Conservation (phyloP, 495 filamentous ascomycete genomes). For the Aspergillus taichungensis region DNA sequence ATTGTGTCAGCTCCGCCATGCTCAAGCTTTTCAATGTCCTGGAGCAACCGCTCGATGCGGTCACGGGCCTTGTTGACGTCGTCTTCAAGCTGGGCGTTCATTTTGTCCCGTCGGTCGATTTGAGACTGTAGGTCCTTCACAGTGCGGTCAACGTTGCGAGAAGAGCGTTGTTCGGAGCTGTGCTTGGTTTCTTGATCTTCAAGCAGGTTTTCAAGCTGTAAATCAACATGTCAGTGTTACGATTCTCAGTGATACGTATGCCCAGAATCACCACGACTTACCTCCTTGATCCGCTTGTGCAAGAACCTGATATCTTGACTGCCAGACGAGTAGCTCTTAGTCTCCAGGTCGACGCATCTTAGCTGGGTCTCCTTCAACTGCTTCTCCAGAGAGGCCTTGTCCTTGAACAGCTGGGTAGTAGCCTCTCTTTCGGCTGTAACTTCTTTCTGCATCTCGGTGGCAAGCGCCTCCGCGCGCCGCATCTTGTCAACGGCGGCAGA, state of each 20-base stretch:
- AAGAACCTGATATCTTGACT: conserved; percentile 94
- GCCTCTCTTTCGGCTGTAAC: conserved; percentile 82
- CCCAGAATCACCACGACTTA: conserved; percentile 31
- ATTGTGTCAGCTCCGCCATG: conserved; percentile 72
- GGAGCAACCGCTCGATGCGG: conserved; percentile 78
- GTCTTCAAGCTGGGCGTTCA: conserved; percentile 65
- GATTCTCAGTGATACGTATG: too few relatives aligned
- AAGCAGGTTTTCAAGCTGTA: conserved; percentile 81
- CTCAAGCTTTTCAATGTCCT: conserved; percentile 90
- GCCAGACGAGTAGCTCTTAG: conserved; percentile 88
- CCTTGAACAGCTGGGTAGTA: conserved; percentile 77
- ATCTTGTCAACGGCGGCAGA: conserved; percentile 94
- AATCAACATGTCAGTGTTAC: conserved; percentile 9
- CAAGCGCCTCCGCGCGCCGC: conserved; percentile 87
- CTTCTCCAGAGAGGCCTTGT: conserved; percentile 88
- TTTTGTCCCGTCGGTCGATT: conserved; percentile 86
- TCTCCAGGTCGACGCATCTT: conserved; percentile 84
- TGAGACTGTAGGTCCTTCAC: conserved; percentile 90
- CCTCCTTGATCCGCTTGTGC: conserved; percentile 91
- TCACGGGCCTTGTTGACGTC: conserved; percentile 78
- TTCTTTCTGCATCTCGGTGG: conserved; percentile 87
- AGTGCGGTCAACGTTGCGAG: conserved; percentile 88
- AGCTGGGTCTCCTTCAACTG: conserved; percentile 85
- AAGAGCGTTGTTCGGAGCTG: conserved; percentile 69
- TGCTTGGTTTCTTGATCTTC: conserved; percentile 74